Percentiles rank a stretch among this genome's conserved stretches.
phyloP scores from a whole-genome alignment of 2,329 filamentous ascomycete species.

The Exophiala viscosa region DNA sequence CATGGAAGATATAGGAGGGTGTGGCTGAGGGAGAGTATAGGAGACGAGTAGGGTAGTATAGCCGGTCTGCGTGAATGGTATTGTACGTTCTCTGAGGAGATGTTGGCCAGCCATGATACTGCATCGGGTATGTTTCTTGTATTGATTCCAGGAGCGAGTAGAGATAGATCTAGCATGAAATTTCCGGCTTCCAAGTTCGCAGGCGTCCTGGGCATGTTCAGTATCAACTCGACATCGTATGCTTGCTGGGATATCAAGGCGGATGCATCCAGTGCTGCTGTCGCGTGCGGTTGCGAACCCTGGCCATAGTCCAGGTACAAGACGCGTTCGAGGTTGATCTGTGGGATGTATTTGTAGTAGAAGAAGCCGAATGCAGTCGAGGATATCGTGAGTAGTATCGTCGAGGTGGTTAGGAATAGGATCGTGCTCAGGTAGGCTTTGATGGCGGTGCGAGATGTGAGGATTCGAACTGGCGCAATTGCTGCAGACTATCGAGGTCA shows the following conservation, averaged over 20 bases:
- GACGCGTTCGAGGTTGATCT: slow-evolving; percentile 58
- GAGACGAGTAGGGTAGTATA: slow-evolving; percentile 74
- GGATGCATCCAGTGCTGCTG: slow-evolving; percentile 40
- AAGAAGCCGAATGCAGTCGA: slow-evolving; percentile 62
- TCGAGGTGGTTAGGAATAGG: slow-evolving; percentile 51
- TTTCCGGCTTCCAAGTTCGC: slow-evolving; percentile 76
- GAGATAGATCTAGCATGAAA: slow-evolving; percentile 84
- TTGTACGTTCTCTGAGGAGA: slow-evolving; percentile 43
- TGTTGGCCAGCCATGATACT: slow-evolving; percentile 27
- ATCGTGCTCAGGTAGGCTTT: slow-evolving; percentile 61
- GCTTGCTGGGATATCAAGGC: slow-evolving; percentile 67
- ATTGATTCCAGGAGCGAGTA: slow-evolving; percentile 47
- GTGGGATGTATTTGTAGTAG: slow-evolving; percentile 66
- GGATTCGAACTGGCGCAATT: slow-evolving; percentile 52
- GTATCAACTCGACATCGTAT: slow-evolving; percentile 76
- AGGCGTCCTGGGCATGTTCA: slow-evolving; percentile 74
- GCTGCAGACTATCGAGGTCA: slow-evolving; percentile 46
- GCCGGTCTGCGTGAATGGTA: slow-evolving; percentile 68
- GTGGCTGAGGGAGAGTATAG: slow-evolving; percentile 57
- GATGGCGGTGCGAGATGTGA: slow-evolving; percentile 59
- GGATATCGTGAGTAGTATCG: slow-evolving; percentile 56
- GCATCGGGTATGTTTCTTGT: slow-evolving; percentile 8
- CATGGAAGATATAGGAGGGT: slow-evolving; percentile 23
- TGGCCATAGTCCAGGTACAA: slow-evolving; percentile 59
- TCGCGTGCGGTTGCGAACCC: slow-evolving; percentile 51